Percentiles rank a stretch among this genome's conserved stretches.
These are phyloP conservation scores for Echeveria elegans DNA, from an alignment of 164 flowering plant species.

Conservation along the genomic window DNA sequence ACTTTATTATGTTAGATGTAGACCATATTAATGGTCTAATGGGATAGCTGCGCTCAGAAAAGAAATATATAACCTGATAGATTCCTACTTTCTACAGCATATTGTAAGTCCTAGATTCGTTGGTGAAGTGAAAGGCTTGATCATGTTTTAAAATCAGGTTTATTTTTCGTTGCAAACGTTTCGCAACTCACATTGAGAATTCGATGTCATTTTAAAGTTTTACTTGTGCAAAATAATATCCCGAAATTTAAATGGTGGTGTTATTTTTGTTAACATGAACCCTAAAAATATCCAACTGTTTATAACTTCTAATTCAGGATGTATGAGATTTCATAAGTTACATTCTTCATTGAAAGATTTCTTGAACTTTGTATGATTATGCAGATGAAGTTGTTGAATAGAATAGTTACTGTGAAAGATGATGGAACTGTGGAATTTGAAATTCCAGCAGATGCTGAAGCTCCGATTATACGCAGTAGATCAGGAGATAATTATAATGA, in stretches of 20 bases:
- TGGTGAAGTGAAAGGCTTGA: neutral
- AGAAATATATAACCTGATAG: no score
- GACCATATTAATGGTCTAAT: no score
- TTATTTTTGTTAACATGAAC: no score
- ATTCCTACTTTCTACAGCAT: neutral
- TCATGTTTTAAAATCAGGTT: neutral
- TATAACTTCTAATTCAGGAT: neutral
- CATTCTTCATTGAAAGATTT: neutral
- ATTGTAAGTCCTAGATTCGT: neutral
- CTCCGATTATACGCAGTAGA: slow-evolving; percentile 31
- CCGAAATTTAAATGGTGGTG: no score
- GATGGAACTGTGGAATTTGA: slow-evolving; percentile 95
- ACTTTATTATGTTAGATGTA: no score
- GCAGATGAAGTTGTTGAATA: slow-evolving; percentile 84
- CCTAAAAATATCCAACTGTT: no score
- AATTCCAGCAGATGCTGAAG: slow-evolving; percentile 63
- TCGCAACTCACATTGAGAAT: neutral
- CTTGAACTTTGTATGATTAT: slow-evolving; percentile 15
- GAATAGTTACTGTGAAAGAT: slow-evolving; percentile 92
- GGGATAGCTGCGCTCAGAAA: no score
- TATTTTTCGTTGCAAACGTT: neutral
- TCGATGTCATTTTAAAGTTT: neutral
- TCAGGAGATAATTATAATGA: slow-evolving; percentile 28
- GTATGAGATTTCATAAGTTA: neutral
- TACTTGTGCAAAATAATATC: no score